These are phyloP conservation scores for Paraphoma chrysanthemicola DNA, from an alignment of 2,329 filamentous ascomycete species.

Conservation along the genomic window DNA sequence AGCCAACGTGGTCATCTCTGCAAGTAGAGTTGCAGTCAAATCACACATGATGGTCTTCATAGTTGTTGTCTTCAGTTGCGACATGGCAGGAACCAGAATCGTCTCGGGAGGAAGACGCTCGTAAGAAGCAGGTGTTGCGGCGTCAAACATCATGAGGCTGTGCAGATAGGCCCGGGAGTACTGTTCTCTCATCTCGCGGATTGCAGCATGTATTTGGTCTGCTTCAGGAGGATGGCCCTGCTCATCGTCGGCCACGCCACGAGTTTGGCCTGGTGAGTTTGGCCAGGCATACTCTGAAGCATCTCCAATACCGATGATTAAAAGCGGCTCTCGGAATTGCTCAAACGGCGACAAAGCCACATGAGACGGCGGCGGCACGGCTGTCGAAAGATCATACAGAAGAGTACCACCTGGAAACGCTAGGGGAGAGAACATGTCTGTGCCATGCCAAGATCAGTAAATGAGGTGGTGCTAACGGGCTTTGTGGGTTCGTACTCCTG, in stretches of 20 bases:
- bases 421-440: conserved; percentile 93
- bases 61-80: conserved; percentile 76
- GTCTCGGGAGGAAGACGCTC: conserved; percentile 68
- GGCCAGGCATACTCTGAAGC: conserved; percentile 68
- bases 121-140: conserved; percentile 49
- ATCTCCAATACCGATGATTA: conserved; percentile 85
- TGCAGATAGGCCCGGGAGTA: conserved; percentile 81
- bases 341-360: conserved; percentile 87
- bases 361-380: conserved; percentile 80
- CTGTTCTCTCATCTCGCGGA: conserved; percentile 73
- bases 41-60: conserved; percentile 56
- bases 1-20: conserved; percentile 56
- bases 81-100: conserved; percentile 71
- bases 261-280: conserved; percentile 41
- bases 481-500: conserved; percentile 69
- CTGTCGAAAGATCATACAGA: conserved; percentile 85
- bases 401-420: conserved; percentile 86
- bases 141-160: conserved; percentile 82
- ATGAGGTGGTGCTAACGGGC: conserved; percentile 24
- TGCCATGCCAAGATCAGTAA: conserved; percentile 39
- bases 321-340: conserved; percentile 82
- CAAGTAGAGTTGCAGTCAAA: conserved; percentile 53
- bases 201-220: conserved; percentile 62
- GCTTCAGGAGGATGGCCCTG: conserved; percentile 25
- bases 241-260: conserved; percentile 9